phyloP scores from a whole-genome alignment of 768 basidiomycete species.

The Tephrocybe sp. region DNA sequence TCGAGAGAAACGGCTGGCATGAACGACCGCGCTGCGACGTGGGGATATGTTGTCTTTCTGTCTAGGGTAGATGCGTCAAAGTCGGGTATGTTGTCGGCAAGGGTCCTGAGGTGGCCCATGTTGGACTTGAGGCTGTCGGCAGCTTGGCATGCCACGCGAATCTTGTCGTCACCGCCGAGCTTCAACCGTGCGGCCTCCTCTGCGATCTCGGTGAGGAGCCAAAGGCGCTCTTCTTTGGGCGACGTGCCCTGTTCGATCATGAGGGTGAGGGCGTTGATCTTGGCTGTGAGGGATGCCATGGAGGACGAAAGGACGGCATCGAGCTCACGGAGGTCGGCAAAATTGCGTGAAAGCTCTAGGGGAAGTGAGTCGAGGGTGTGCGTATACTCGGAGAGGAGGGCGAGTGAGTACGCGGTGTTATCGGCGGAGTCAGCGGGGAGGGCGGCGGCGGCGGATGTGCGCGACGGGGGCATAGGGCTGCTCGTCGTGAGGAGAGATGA shows the following conservation, averaged over 20 bases:
- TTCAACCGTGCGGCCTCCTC: conserved; percentile 92
- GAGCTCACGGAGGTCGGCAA: conserved; percentile 96
- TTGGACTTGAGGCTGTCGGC: conserved; percentile 83
- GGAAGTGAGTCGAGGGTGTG: conserved; percentile 94
- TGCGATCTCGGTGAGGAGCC: conserved; percentile 88
- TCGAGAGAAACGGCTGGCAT: conserved; percentile 63
- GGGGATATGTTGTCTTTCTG: conserved; percentile 72
- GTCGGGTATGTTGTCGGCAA: conserved; percentile 63
- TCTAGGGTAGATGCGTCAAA: conserved; percentile 59
- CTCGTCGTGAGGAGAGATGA: conserved; percentile 6
- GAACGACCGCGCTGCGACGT: conserved; percentile 68
- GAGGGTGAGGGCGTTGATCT: conserved; percentile 71
- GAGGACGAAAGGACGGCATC: conserved; percentile 95
- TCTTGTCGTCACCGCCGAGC: conserved; percentile 97
- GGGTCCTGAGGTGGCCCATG: conserved; percentile 56
- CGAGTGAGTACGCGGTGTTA: conserved; percentile 59
- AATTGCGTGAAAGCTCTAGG: conserved; percentile 89
- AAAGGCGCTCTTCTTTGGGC: conserved; percentile 73
- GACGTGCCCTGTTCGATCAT: conserved; percentile 70
- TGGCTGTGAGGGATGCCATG: conserved; percentile 76
- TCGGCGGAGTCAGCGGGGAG: conserved; percentile 28
- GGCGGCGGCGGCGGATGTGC: conserved; percentile 21
- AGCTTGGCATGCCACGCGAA: conserved; percentile 88
- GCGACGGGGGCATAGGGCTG: conserved; percentile 36
- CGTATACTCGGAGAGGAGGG: conserved; percentile 79